Conservation (phyloP, 805 yeast species). For the Candida golubevii region DNA sequence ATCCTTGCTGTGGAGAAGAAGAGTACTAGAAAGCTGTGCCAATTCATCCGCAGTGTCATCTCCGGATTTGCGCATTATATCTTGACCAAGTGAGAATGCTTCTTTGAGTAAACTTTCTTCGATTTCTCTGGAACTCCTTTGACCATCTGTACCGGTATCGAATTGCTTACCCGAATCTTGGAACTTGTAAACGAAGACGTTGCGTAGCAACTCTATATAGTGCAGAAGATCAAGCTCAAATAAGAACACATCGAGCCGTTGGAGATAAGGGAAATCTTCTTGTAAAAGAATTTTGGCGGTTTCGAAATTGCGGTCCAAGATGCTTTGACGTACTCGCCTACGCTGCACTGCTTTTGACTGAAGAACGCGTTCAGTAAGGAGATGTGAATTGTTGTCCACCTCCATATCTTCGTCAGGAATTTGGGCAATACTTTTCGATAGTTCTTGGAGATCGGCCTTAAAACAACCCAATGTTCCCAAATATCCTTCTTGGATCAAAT, state of each 20-base stretch:
- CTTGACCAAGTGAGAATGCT: conserved; percentile 16
- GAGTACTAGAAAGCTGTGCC: conserved; percentile 11
- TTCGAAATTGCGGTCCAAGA: conserved; percentile 5
- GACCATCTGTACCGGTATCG: neutral
- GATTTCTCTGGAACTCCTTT: neutral
- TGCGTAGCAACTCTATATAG: conserved; percentile 21
- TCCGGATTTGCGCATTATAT: conserved; percentile 14
- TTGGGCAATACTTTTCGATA: conserved; percentile 15
- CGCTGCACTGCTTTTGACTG: conserved; percentile 6
- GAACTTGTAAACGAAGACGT: conserved; percentile 19
- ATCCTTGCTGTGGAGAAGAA: conserved; percentile 5
- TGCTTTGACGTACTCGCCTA: conserved; percentile 3
- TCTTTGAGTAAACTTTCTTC: conserved; percentile 17
- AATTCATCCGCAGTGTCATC: neutral
- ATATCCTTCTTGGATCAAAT: conserved; percentile 37
- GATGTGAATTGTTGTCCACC: neutral
- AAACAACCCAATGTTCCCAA: conserved; percentile 33
- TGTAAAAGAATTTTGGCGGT: conserved; percentile 7
- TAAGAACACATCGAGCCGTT: conserved; percentile 9
- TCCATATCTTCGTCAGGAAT: conserved; percentile 12
- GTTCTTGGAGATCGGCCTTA: conserved; percentile 25
- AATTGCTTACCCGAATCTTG: neutral
- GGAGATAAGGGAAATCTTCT: conserved; percentile 3
- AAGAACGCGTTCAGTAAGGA: neutral
- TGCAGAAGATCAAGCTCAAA: conserved; percentile 27